Base-by-base conservation (phyloP, 345 rosid species). In the Camelina neglecta region DNA sequence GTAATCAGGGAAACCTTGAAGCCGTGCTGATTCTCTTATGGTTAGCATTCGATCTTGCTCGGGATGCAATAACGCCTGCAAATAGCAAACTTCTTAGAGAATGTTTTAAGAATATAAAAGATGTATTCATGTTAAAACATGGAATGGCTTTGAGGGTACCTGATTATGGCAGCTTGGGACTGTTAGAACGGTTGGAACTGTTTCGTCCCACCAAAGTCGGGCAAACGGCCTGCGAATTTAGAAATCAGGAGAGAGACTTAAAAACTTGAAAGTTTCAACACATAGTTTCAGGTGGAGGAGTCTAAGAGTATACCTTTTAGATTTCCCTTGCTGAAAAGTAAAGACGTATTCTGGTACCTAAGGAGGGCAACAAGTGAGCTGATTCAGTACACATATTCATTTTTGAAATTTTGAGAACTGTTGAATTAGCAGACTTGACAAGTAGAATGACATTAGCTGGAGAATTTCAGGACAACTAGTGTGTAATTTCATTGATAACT, bases 1-100 rank as follows among this genome's bases (percentile, higher is more conserved):
- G 81, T 92, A 92, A 81, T 94, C 98, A 33, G 98, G 96, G 85
- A 94, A 94, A 29, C 98, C 98, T 86, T 94, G 97, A 77, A 94
- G 83, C 79, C 98, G 86, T 54, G 98, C 98, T 62, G 75, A 86
- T 81, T 94, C 98, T 60, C 98, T 79, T 49, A 94, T 61, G 16
- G 98, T 94, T 67, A 92, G 89, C 39, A 92, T 74, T 56, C 98
- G 90, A 79, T 94, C 98, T 75, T 94, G 98, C 84, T 92, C 96
- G 3, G 98, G 98, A 81, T 94, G 98, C 71, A 94, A 44, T 50
- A 81, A 55, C 75, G 83, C 82, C 98, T 94, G 62, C 41, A 88
- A 58, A 71, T 50, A 71, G 39, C 51, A 72, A n/a, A 33, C 11
- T 45, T 60, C 44, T 82, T 20, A 36, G 4, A 41, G 60, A 67